Percentiles rank a stretch among this genome's conserved stretches.
phyloP scores from a whole-genome alignment of 345 rosid species.

The Barbarea vulgaris region DNA sequence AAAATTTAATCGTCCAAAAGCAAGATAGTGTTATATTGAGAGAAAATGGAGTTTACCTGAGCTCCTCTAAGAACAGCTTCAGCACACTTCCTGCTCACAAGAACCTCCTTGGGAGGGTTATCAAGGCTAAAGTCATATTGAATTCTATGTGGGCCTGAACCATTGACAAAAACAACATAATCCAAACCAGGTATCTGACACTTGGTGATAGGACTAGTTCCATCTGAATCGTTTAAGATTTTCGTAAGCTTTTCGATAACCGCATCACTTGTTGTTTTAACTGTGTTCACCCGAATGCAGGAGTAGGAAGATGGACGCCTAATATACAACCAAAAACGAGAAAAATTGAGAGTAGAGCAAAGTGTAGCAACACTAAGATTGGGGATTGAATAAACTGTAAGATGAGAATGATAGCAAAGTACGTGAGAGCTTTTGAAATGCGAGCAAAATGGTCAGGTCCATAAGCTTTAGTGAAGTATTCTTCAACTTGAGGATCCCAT shows the following conservation, averaged over 20 bases:
- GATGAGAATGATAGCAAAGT: slow-evolving; percentile 7
- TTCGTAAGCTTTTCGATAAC: slow-evolving; percentile 67
- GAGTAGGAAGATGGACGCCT: slow-evolving; percentile 90
- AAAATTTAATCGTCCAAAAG: not conserved
- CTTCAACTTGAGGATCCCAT: slow-evolving; percentile 87
- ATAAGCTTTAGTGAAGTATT: slow-evolving; percentile 79
- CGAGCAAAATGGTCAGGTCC: slow-evolving; percentile 72
- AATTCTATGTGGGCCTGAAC: slow-evolving; percentile 82
- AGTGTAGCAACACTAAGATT: not conserved
- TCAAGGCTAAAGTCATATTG: slow-evolving; percentile 58
- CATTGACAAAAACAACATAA: slow-evolving; percentile 79
- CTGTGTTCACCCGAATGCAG: slow-evolving; percentile 82
- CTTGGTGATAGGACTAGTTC: slow-evolving; percentile 48
- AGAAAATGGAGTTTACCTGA: slow-evolving; percentile 52
- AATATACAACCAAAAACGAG: slow-evolving; percentile 14
- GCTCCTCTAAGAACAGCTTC: slow-evolving; percentile 99
- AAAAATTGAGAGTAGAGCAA: not conserved
- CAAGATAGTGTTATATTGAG: not conserved
- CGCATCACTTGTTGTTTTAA: slow-evolving; percentile 65
- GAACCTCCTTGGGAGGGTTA: slow-evolving; percentile 77
- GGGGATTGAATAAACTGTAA: no score
- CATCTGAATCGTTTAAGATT: slow-evolving; percentile 45
- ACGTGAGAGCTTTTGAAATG: slow-evolving; percentile 84
- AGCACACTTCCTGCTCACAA: slow-evolving; percentile 97
- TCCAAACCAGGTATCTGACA: slow-evolving; percentile 81